Conservation (phyloP, 352 stramenopile species). For the Phytophthora pistaciae region DNA sequence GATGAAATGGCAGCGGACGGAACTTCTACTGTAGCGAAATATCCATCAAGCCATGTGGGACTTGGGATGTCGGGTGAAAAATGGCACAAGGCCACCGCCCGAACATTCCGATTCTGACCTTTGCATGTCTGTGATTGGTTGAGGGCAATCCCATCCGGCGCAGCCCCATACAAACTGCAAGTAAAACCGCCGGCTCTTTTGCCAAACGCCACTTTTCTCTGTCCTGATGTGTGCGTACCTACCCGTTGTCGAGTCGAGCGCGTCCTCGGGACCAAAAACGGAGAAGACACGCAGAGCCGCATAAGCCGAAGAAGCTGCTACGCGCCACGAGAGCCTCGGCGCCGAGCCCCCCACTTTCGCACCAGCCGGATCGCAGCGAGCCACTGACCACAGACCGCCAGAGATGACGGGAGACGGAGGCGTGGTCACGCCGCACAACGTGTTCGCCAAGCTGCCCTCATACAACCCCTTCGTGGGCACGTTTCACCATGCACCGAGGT, state of each 20-base stretch:
- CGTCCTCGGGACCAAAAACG: constrained; percentile 41
- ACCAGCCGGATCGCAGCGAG: constrained; percentile 22
- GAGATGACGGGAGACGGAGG: constrained; percentile 51
- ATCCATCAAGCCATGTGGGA: constrained; percentile 6
- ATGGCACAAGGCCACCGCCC: neutral
- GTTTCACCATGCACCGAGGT: constrained; percentile 92
- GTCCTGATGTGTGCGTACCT: constrained; percentile 36
- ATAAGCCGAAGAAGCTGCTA: constrained; percentile 26
- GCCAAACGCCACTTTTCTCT: constrained; percentile 27
- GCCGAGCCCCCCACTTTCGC: constrained; percentile 14
- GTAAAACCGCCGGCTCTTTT: constrained; percentile 35
- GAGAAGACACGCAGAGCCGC: constrained; percentile 32
- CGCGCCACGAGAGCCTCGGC: constrained; percentile 7
- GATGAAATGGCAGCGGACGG: neutral
- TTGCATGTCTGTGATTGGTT: constrained; percentile 18
- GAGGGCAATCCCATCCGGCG: neutral
- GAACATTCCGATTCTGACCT: constrained; percentile 1
- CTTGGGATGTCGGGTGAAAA: constrained; percentile 1
- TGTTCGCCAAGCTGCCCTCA: constrained; percentile 86
- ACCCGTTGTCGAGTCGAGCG: constrained; percentile 37
- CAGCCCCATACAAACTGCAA: constrained; percentile 19
- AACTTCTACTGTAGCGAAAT: neutral
- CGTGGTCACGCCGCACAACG: constrained; percentile 64
- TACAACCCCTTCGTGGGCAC: constrained; percentile 92
- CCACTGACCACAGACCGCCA: neutral